Evolutionary conservation across 495 filamentous ascomycete species (phyloP).

Genomic region (Sabuloglossum arenarium): DNA sequence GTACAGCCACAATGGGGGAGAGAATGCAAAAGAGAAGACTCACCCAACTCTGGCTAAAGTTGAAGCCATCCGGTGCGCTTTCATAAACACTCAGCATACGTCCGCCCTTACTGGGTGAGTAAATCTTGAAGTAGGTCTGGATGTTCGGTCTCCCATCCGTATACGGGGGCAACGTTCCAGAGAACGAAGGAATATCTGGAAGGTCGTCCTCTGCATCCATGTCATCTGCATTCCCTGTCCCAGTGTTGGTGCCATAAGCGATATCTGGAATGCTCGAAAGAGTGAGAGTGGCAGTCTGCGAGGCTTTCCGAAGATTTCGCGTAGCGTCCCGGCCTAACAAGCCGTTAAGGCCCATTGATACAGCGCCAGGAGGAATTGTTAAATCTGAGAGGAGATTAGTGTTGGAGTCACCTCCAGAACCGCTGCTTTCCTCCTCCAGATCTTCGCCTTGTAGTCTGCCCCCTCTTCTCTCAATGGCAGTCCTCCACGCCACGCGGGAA

Average conservation of each 20-base stretch:
- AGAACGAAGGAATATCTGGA: conserved; percentile 11
- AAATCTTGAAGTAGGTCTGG: conserved; percentile 43
- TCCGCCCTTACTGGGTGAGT: conserved; percentile 32
- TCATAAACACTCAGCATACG: conserved; percentile 36
- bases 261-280: not conserved
- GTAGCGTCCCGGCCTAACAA: conserved; percentile 7
- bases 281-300: not conserved
- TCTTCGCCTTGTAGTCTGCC: not conserved
- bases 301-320: conserved; percentile 1
- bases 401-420: not conserved
- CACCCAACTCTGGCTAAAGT: conserved; percentile 38
- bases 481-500: conserved; percentile 18
- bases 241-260: not conserved
- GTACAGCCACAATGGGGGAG: not conserved
- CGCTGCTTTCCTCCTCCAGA: conserved; percentile 1
- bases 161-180: conserved; percentile 25
- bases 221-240: not conserved
- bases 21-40: not conserved
- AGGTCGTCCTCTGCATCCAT: conserved; percentile 6
- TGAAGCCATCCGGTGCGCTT: conserved; percentile 35
- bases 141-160: conserved; percentile 33
- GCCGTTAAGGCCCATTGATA: not conserved
- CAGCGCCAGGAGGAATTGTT: not conserved
- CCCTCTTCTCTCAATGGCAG: not conserved
- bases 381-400: not conserved